Base-by-base conservation (phyloP, 116 monocot genomes). In the Zostera marina region DNA sequence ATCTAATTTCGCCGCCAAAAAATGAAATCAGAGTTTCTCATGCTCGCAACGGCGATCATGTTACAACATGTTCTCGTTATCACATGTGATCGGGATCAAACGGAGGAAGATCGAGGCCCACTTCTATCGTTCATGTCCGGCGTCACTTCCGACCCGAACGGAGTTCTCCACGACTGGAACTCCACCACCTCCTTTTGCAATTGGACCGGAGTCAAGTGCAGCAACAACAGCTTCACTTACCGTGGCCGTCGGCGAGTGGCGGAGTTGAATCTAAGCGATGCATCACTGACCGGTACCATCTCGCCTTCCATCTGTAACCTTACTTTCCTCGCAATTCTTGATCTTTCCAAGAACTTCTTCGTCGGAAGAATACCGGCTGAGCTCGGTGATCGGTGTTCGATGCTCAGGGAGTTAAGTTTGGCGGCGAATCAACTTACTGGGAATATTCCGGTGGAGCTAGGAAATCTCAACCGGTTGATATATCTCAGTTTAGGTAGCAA, bases 151-250 rank as follows among this genome's bases (percentile, higher is more conserved):
- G 74, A 80, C 72, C 70, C 87, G 1, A 39, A 59, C 15, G 41
- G 52, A 22, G 53, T 68, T 21, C 70, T 96, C 20, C 17, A 46
- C 5, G 44, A 71, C 56, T 89, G 94, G 89, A 57, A 60, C 54
- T 55, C 67, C 25, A 4, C 26, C 42, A 4, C 41, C 10, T 58
- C 61, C 11, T 9, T 63, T 24, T 96, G 94, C 76, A 76, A 72
- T 57, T 96, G 88, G 87, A 76, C 84, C 11, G 89, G 94, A 53
- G 56, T 96, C 38, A 52, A 49, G 0, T 96, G 94, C 69, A 54
- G 74, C 51, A 32, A 89, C 69, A 54, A 76, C 51, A 32, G 74
- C 51, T 54, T 5, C 0, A 11, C 45, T 3, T 63, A 47, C 10
- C 40, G 32, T 32, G 32, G 32, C 5, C 32, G 32, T 32, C 32